phyloP scores from a whole-genome alignment of 306 rosid species.

The Prunus mira region DNA sequence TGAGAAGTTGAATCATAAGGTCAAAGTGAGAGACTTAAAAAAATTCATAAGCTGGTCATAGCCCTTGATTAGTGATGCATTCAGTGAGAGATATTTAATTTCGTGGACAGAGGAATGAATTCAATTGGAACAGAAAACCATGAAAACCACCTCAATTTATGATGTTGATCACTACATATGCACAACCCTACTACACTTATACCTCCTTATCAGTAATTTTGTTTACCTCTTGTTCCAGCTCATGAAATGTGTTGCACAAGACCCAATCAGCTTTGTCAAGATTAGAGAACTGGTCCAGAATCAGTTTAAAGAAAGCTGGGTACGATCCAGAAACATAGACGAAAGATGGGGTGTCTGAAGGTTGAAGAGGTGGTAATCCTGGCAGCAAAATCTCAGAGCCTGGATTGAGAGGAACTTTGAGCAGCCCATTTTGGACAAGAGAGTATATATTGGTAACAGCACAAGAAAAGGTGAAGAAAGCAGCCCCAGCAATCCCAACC shows the following conservation, averaged over 20 bases:
- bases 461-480: slow-evolving; percentile 33
- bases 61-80: no score
- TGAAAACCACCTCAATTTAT: no score
- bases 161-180: no score
- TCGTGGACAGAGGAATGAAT: no score
- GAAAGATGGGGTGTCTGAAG: slow-evolving; percentile 39
- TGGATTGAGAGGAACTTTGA: slow-evolving; percentile 19
- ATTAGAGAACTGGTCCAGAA: slow-evolving; percentile 34
- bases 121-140: no score
- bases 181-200: no score
- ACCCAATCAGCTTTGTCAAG: slow-evolving; percentile 38
- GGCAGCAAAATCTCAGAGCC: slow-evolving; percentile 21
- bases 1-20: no score
- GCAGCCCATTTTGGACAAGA: slow-evolving; percentile 18
- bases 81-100: no score
- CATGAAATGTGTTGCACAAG: slow-evolving; percentile 31
- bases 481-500: slow-evolving; percentile 23
- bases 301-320: not conserved
- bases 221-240: slow-evolving; percentile 33
- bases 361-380: slow-evolving; percentile 16
- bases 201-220: no score
- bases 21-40: no score
- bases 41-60: no score
- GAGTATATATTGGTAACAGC: slow-evolving; percentile 28
- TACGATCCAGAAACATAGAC: not conserved